Evolutionary conservation across 176 grass and related monocot species (phyloP).

Genomic region (Avena atlantica): DNA sequence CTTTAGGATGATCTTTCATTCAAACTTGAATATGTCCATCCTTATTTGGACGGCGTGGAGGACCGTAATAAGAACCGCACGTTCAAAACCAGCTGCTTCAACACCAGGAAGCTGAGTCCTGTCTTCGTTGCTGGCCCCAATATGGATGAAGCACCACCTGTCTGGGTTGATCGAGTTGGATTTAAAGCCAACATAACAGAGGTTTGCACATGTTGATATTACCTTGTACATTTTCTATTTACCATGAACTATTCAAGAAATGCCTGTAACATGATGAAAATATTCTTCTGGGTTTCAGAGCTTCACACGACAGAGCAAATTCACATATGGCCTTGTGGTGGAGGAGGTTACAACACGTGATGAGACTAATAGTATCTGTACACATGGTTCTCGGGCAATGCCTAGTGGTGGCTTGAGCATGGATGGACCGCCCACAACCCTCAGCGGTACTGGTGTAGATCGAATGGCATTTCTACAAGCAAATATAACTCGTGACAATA

Average conservation of each 20-base stretch:
- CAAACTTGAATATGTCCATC: conserved; percentile 89
- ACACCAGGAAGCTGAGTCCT: conserved; percentile 89
- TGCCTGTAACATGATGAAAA: conserved; percentile 38
- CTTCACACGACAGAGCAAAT: conserved; percentile 92
- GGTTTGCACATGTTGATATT: conserved; percentile 45
- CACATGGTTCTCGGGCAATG: conserved; percentile 85
- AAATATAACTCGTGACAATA: conserved; percentile 94
- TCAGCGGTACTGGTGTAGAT: conserved; percentile 88
- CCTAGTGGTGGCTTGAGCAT: conserved; percentile 81
- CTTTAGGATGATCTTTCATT: conserved; percentile 91
- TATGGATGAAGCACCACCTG: conserved; percentile 83
- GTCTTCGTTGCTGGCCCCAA: conserved; percentile 89
- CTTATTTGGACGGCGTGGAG: conserved; percentile 87
- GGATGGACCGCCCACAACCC: conserved; percentile 94
- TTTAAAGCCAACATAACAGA: conserved; percentile 98
- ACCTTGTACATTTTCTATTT: conserved; percentile 12
- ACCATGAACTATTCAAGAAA: conserved; percentile 22
- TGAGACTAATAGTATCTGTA: conserved; percentile 84
- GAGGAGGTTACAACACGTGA: conserved; percentile 92
- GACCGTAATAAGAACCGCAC: conserved; percentile 82
- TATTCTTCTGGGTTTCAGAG: conserved; percentile 57
- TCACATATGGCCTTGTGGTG: conserved; percentile 87
- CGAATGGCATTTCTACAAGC: conserved; percentile 77
- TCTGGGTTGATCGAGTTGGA: conserved; percentile 91
- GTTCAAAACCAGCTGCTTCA: conserved; percentile 91